phyloP scores from a whole-genome alignment of 257 asterid species.

The Lycium barbarum region DNA sequence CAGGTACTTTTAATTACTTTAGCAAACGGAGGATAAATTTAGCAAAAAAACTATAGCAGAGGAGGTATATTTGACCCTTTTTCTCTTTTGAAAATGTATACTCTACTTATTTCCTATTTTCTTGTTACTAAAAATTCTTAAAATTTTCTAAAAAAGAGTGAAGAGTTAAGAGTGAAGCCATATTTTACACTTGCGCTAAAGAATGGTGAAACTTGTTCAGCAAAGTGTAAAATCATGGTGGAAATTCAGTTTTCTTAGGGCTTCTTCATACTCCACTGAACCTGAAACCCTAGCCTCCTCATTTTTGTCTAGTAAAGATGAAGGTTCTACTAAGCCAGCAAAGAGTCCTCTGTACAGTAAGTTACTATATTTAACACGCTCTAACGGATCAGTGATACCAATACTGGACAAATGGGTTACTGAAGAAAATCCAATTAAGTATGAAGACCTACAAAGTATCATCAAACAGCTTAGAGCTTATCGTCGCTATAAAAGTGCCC shows the following conservation, averaged over 20 bases:
- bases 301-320: not conserved
- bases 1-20: too few species aligned
- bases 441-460: not conserved
- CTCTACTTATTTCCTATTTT: too few species aligned
- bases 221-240: slow-evolving; percentile 10
- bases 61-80: too few species aligned
- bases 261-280: not conserved
- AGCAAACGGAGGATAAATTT: too few species aligned
- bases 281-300: slow-evolving; percentile 19
- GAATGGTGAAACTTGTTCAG: slow-evolving; percentile 9
- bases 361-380: not conserved
- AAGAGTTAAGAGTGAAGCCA: not conserved
- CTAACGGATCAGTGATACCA: not conserved
- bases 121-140: too few species aligned
- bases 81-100: too few species aligned
- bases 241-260: slow-evolving; percentile 8
- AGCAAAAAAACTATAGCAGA: too few species aligned
- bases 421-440: not conserved
- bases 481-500: slow-evolving; percentile 20
- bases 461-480: slow-evolving; percentile 1
- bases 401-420: slow-evolving; percentile 16
- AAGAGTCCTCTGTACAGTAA: not conserved
- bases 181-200: not conserved
- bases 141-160: not conserved
- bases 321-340: not conserved